Percentiles rank a stretch among this genome's conserved stretches.
Conservation (phyloP, 2,329 filamentous ascomycete genomes). For the Fusarium xylarioides region DNA sequence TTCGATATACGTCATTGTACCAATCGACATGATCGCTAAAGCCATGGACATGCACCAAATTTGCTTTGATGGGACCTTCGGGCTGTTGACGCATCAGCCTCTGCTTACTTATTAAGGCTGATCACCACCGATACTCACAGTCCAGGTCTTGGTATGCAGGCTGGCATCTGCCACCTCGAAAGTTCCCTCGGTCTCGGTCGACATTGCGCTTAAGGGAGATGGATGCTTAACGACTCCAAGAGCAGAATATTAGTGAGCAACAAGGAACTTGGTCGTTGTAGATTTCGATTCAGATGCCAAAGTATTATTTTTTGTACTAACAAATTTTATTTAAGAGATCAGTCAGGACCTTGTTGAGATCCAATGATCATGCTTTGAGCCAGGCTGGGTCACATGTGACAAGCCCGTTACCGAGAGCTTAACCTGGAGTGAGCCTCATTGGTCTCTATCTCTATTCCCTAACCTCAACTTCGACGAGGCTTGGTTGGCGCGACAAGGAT, state of each 20-base stretch:
- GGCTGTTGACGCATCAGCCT: conserved; percentile 55
- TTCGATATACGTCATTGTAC: conserved; percentile 78
- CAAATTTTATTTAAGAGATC: not conserved
- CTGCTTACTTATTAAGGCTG: not conserved
- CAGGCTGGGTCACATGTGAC: conserved; percentile 34
- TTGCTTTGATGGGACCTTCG: conserved; percentile 67
- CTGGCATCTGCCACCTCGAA: conserved; percentile 56
- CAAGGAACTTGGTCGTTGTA: not conserved
- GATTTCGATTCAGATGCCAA: not conserved
- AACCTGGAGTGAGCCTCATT: conserved; percentile 22
- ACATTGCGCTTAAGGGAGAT: conserved; percentile 42
- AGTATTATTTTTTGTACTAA: not conserved
- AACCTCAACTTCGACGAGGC: conserved; percentile 2
- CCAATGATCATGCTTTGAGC: conserved; percentile 16
- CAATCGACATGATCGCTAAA: conserved; percentile 87
- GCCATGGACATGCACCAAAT: conserved; percentile 85
- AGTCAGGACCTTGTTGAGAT: not conserved
- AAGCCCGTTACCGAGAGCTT: conserved; percentile 20
- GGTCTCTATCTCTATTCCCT: not conserved
- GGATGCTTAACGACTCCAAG: not conserved
- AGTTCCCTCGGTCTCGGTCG: conserved; percentile 59
- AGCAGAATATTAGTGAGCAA: not conserved
- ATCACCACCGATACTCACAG: conserved; percentile 53
- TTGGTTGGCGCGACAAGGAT: not conserved
- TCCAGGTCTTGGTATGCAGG: conserved; percentile 68